Percentiles rank a stretch among this genome's conserved stretches.
These are phyloP conservation scores for Corniculantispora saksenae DNA, from an alignment of 2,329 filamentous ascomycete genomes.

Conservation along the genomic window DNA sequence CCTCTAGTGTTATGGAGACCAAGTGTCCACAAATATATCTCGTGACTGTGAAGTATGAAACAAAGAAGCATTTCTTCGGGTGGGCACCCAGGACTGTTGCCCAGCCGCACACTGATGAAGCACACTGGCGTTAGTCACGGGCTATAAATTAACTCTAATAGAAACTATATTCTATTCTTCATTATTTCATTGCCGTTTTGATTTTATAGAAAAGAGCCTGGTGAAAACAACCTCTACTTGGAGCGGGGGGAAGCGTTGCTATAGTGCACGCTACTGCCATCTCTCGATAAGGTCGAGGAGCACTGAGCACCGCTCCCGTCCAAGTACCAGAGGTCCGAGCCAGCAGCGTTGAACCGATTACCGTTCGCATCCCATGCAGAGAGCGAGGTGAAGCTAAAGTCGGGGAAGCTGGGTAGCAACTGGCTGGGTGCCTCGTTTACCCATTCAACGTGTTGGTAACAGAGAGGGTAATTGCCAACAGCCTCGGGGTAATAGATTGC, in stretches of 20 bases:
- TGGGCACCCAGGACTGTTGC: too few relatives aligned
- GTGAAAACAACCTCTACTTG: too few relatives aligned
- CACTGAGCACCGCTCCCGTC: not conserved
- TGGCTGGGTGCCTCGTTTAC: not conserved
- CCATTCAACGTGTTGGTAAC: conserved; percentile 6
- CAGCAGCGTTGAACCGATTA: not conserved
- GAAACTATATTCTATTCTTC: too few relatives aligned
- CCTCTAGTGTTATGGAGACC: too few relatives aligned
- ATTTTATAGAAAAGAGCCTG: too few relatives aligned
- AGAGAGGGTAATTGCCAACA: conserved; percentile 1
- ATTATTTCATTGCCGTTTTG: too few relatives aligned
- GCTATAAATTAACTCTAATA: too few relatives aligned
- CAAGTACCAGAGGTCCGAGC: conserved; percentile 1
- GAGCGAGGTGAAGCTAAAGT: conserved; percentile 7
- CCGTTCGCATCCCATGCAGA: not conserved
- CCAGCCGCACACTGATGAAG: too few relatives aligned
- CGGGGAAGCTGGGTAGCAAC: not conserved
- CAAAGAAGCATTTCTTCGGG: too few relatives aligned
- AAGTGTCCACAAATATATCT: too few relatives aligned
- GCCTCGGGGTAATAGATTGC: not conserved
- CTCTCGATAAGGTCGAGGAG: not conserved
- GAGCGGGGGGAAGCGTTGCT: not conserved
- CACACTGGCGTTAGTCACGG: too few relatives aligned
- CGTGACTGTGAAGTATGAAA: too few relatives aligned
- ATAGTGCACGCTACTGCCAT: not conserved